These are phyloP conservation scores for Solanum gandarillasii DNA, from an alignment of 257 asterid species.

Conservation along the genomic window DNA sequence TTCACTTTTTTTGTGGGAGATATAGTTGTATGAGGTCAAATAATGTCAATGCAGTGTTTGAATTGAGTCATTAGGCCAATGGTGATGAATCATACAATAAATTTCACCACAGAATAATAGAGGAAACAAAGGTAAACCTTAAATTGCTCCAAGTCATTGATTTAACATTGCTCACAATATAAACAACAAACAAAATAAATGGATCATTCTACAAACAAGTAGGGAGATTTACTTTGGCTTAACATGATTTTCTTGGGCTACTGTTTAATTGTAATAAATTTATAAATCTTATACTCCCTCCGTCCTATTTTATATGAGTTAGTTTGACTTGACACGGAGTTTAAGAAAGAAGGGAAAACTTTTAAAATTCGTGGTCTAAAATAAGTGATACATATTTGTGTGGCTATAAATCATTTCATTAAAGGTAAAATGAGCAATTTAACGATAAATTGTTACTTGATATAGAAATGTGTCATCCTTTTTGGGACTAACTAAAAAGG, in stretches of 20 bases:
- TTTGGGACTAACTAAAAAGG: no score
- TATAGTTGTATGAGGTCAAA: not conserved
- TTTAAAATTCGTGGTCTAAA: no score
- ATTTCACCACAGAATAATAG: not conserved
- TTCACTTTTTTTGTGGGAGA: not conserved
- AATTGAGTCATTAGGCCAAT: not conserved
- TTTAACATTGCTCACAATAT: not conserved
- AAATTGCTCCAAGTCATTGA: not conserved
- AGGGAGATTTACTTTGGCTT: not conserved
- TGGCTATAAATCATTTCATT: not conserved
- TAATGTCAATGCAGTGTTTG: not conserved
- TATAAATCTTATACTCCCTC: not conserved
- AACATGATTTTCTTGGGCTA: not conserved
- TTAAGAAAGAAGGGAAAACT: not conserved
- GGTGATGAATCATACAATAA: not conserved
- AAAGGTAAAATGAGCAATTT: fast-evolving
- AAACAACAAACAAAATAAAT: not conserved
- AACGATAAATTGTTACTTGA: fast-evolving
- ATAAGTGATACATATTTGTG: no score
- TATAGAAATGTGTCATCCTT: not conserved
- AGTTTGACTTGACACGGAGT: not conserved
- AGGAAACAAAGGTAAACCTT: not conserved
- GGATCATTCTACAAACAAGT: not conserved
- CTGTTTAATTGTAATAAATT: not conserved
- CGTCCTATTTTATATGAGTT: not conserved